Evolutionary conservation across 2,329 filamentous ascomycete genomes (phyloP), one percentile per base, ranked within the genome.

Genomic region (Hypoxylon sp.): DNA sequence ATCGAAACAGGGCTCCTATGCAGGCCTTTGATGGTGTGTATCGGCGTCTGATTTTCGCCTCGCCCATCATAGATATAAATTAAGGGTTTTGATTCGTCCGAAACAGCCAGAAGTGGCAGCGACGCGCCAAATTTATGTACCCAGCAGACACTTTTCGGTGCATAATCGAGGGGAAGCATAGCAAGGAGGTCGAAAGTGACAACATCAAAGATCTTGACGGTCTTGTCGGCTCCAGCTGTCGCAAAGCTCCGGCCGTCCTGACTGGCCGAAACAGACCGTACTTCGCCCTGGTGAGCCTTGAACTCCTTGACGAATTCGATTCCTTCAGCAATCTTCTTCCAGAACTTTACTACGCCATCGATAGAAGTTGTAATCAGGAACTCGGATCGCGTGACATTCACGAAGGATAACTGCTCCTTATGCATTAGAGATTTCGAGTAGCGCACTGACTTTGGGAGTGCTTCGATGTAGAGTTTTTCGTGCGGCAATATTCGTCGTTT

Each of bases 231-330:
- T 34, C 96, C 96, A 5, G 91, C 91, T 5, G 94, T 97, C 54
- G 95, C 96, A 83, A 96, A 99, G 79, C 92, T 97, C 74, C 94
- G 87, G 0, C 96, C 96, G 78, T 99, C 96, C 41, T 90, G 87
- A 79, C 95, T 98, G 68, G 92, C 90, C 37, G 90, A 96, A 46
- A 96, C 92, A 27, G 91, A 91, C 65, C 85, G 89, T 75, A 98
- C 93, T 75, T 96, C 93, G 54, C 93, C 92, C 61, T 87, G 85
- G 80, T 99, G 96, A 6, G 96, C 94, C 75, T 90, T 91, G 82
- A 97, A 99, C 81, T 99, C 94, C 81, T 99, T 99, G 56, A 98
- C 95, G 75, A 99, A 99, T 81, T 99, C 96, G 63, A 99, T 92
- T 0, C 93, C 93, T 32, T 92, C 90, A 1, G 88, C 90, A 69